Conservation (phyloP, 371 early-diverging fungal genomes). For the Vairimorpha necatrix region DNA sequence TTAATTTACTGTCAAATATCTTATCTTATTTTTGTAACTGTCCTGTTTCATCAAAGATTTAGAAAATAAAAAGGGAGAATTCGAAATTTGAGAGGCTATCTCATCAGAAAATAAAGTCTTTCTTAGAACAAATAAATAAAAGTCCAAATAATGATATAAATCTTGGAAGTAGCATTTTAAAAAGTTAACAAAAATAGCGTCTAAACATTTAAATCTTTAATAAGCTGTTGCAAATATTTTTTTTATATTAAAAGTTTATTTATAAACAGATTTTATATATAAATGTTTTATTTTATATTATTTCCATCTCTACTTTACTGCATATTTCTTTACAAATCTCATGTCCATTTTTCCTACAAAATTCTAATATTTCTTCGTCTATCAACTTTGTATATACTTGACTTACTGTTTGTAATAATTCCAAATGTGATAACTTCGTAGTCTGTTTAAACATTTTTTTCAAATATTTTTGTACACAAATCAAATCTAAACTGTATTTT, state of each 20-base stretch:
- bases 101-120: no score
- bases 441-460: constrained; percentile 10
- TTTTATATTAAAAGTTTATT: neutral
- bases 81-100: no score
- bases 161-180: no score
- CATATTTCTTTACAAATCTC: constrained; percentile 45
- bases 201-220: no score
- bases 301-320: constrained; percentile 24
- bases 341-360: constrained; percentile 47
- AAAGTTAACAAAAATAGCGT: no score
- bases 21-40: no score
- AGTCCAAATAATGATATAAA: no score
- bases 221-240: no score
- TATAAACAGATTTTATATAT: neutral
- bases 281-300: constrained; percentile 6
- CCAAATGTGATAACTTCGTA: constrained; percentile 22
- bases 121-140: no score
- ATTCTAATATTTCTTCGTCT: constrained; percentile 31
- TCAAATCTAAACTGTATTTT: constrained; percentile 34
- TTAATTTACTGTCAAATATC: no score
- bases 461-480: constrained; percentile 28
- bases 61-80: no score
- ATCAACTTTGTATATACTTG: constrained; percentile 33
- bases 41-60: no score
- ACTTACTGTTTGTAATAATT: constrained; percentile 20